phyloP scores from a whole-genome alignment of 1,284 basidiomycete genomes.

The Apiotrichum veenhuisii region DNA sequence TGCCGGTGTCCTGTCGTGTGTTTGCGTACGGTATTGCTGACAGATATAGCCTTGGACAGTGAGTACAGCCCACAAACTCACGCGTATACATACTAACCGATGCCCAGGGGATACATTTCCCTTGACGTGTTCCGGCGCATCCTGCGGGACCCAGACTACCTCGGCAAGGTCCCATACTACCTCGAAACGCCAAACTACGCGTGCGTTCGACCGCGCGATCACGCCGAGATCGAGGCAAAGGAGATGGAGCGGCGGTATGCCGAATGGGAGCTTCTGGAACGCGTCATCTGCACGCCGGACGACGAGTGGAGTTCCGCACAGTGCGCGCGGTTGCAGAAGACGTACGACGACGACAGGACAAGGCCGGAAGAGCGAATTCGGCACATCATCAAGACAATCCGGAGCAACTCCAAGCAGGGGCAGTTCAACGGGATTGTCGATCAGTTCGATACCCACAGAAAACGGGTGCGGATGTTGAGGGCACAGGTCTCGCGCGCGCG shows the following conservation, averaged over 20 bases:
- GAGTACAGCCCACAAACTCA: not conserved
- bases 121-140: constrained; percentile 7
- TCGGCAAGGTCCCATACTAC: constrained; percentile 13
- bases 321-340: not conserved
- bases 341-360: not conserved
- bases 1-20: not conserved
- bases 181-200: constrained; percentile 15
- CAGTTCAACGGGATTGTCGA: not conserved
- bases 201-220: not conserved
- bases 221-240: not conserved
- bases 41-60: constrained; percentile 8
- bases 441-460: not conserved
- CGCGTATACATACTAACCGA: not conserved
- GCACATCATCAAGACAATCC: not conserved
- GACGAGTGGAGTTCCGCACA: not conserved
- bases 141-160: constrained; percentile 3
- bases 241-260: not conserved
- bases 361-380: not conserved
- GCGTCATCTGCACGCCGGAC: constrained; percentile 3
- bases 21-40: not conserved
- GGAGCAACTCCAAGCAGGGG: not conserved
- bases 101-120: constrained; percentile 9
- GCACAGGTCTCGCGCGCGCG: not conserved
- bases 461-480: not conserved
- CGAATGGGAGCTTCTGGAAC: constrained; percentile 14